phyloP scores from a whole-genome alignment of 2,329 filamentous ascomycete species.

The Claviceps maximensis region DNA sequence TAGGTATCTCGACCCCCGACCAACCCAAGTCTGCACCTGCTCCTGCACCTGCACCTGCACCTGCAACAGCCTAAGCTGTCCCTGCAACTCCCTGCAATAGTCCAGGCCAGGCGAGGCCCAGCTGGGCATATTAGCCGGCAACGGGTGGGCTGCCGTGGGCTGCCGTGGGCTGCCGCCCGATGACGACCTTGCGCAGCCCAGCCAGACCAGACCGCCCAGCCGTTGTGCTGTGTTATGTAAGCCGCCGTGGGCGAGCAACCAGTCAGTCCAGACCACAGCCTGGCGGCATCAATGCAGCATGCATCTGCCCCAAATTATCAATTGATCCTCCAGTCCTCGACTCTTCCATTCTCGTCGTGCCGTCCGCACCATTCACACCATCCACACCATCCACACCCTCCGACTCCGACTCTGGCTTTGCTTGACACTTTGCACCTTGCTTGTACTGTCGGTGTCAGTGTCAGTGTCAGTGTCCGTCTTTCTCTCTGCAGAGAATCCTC shows the following conservation, averaged over 20 bases:
- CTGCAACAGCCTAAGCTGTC: neutral
- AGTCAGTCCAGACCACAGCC: neutral
- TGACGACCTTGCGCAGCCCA: too few relatives aligned
- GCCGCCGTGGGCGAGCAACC: neutral
- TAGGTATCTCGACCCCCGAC: too few relatives aligned
- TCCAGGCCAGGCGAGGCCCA: too few relatives aligned
- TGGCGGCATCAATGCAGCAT: neutral
- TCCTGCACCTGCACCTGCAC: neutral
- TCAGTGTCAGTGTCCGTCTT: too few relatives aligned
- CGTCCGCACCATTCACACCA: neutral
- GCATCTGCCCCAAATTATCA: neutral
- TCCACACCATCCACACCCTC: neutral
- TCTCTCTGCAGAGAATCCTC: too few relatives aligned
- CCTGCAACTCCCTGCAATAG: neutral
- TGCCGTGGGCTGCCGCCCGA: neutral
- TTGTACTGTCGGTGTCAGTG: too few relatives aligned
- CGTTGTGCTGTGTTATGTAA: conserved; percentile 9
- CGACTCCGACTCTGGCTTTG: neutral
- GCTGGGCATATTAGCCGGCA: neutral
- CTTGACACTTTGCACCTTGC: neutral
- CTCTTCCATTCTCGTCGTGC: neutral
- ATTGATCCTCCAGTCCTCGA: neutral
- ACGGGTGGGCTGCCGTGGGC: too few relatives aligned
- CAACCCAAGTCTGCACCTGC: too few relatives aligned
- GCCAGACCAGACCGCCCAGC: too few relatives aligned